Percentiles rank a stretch among this genome's conserved stretches.
phyloP scores from a whole-genome alignment of 306 rosid genomes.

The Aeschynomene evenia region DNA sequence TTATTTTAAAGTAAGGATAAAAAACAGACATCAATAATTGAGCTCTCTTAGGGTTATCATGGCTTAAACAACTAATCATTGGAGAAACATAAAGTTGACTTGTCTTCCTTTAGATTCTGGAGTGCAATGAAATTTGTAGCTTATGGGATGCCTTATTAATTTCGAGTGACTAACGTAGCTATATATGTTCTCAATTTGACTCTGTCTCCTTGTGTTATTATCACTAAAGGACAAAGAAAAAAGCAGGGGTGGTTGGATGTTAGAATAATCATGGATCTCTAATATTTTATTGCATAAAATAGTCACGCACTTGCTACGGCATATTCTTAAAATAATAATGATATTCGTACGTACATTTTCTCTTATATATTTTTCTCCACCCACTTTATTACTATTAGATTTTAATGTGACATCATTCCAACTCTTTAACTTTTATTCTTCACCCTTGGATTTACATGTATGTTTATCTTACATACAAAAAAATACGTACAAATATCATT shows the following conservation, averaged over 20 bases:
- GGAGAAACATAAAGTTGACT: conserved; percentile 32
- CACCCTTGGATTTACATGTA: too few relatives aligned
- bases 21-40: conserved; percentile 34
- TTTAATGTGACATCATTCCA: too few relatives aligned
- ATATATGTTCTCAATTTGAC: conserved; percentile 19
- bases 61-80: conserved; percentile 35
- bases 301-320: conserved; percentile 6
- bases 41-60: conserved; percentile 31
- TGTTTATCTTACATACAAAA: too few relatives aligned
- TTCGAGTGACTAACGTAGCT: conserved; percentile 18
- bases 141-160: conserved; percentile 27
- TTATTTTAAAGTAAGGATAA: conserved; percentile 20
- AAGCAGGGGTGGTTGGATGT: conserved; percentile 26
- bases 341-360: too few relatives aligned
- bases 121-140: conserved; percentile 32
- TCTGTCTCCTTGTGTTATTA: conserved; percentile 22
- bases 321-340: too few relatives aligned
- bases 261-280: conserved; percentile 24
- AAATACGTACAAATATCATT: too few relatives aligned
- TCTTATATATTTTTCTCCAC: too few relatives aligned
- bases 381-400: too few relatives aligned
- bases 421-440: too few relatives aligned
- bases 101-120: conserved; percentile 8
- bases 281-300: conserved; percentile 13
- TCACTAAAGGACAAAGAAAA: neutral